Evolutionary conservation across 2,329 filamentous ascomycete genomes (phyloP), one percentile per base, ranked within the genome.

Genomic region (Orbilia blumenaviensis): DNA sequence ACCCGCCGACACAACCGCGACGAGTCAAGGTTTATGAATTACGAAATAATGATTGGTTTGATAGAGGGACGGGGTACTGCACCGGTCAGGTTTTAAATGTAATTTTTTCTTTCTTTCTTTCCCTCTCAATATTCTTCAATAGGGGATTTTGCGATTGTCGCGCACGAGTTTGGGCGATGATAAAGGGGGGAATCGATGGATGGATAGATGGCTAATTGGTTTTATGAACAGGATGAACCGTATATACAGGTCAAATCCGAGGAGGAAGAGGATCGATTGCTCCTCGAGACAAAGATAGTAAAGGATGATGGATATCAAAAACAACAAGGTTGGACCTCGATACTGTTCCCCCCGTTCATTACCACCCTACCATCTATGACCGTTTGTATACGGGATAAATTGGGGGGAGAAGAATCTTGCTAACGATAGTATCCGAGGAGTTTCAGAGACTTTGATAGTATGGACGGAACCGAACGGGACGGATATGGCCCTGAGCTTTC

Each of bases 11-110:
- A 67, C 79, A 79, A 73, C 79, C 79, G 72, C 79, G 79, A 79
- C 88, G 95, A 87, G 95, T 98, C 84, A 99, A 99, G 87, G 95
- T 99, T 83, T 99, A 99, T 84, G 95, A 98, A 86, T 88, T 99
- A 81, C 93, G 92, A 83, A 93, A 97, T 85, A 97, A 96, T 87
- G 95, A 98, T 89, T 99, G 95, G 95, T 97, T 94, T 83, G 95
- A 99, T 85, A 88, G 94, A 81, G 95, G 95, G 78, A 99, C 95
- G 54, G 95, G 95, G 78, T 97, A 97, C 84, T 98, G 95, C 83
- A 92, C 89, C 75, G 93, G 94, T 54, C 87, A 89, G 78, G 88
- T 91, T 78, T 84, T 90, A 78, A 87, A 89, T 83, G 92, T 95
- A 88, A 77, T 78, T 61, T 61, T 42, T 16, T 66, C 7, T 66